Percentiles rank a stretch among this genome's conserved stretches.
phyloP scores from a whole-genome alignment of 208 protist species.

The Crithidia expoeki region DNA sequence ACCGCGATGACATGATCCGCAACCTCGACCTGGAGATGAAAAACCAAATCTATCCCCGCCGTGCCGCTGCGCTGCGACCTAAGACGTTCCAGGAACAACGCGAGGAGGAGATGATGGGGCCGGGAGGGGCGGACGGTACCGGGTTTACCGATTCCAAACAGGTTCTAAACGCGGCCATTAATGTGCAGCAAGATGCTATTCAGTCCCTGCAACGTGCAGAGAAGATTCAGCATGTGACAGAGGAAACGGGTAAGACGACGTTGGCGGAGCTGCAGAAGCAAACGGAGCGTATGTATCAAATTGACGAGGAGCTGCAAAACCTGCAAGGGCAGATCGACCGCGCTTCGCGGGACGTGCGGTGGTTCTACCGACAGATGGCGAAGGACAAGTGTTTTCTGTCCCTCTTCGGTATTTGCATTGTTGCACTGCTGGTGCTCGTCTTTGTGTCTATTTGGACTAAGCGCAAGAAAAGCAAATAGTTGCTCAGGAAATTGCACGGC shows the following conservation, averaged over 20 bases:
- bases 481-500: too few species aligned
- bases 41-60: slow-evolving; percentile 63
- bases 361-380: slow-evolving; percentile 80
- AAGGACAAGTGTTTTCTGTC: slow-evolving; percentile 82
- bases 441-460: slow-evolving; percentile 82
- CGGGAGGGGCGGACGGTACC: slow-evolving; percentile 55
- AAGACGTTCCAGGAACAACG: slow-evolving; percentile 67
- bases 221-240: slow-evolving; percentile 66
- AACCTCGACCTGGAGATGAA: slow-evolving; percentile 73
- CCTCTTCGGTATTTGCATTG: slow-evolving; percentile 64
- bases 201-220: slow-evolving; percentile 76
- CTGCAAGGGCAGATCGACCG: slow-evolving; percentile 76
- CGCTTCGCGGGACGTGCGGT: slow-evolving; percentile 68
- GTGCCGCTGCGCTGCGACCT: slow-evolving; percentile 4
- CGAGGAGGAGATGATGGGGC: slow-evolving; percentile 75
- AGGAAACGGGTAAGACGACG: slow-evolving; percentile 75
- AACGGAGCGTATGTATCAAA: slow-evolving; percentile 79
- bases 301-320: slow-evolving; percentile 82
- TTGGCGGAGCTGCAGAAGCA: slow-evolving; percentile 66
- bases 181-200: slow-evolving; percentile 77
- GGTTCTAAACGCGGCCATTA: slow-evolving; percentile 72
- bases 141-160: slow-evolving; percentile 75
- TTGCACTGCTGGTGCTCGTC: slow-evolving; percentile 69
- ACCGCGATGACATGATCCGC: slow-evolving; percentile 63
- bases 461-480: slow-evolving; percentile 40